Evolutionary conservation across 495 filamentous ascomycete species (phyloP), one percentile per base, ranked within the genome.

Genomic region (Tuber magnatum): DNA sequence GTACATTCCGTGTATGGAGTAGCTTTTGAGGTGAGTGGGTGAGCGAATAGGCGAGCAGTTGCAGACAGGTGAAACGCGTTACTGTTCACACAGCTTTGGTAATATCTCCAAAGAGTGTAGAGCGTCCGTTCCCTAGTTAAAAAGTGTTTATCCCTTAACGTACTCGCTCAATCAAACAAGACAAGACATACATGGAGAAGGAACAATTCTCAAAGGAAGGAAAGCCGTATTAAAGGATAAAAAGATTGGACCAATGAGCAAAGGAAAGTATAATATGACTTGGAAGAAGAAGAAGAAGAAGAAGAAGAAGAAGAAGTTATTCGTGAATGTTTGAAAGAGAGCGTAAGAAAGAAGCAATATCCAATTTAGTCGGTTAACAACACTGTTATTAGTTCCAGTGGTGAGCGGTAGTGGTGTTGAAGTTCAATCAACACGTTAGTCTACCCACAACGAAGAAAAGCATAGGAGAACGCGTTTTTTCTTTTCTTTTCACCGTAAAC

Each of bases 1-100:
- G 90, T 97, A 97, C 95, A 99, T 99, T 82, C 32, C 16, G 51
- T n/a, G 8, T 32, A n/a, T 61, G 51, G 8, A n/a, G 51, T n/a
- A 61, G 51, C 41, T n/a, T 44, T 48, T 35, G 68, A 22, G 70
- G 38, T 22, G n/a, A 39, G 22, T 38, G n/a, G 44, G 74, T 14
- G 20, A 18, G 38, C 6, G 41, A 72, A 38, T 10, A 35, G 28
- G 28, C 28, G 69, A 7, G 69, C 51, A 32, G 51, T 14, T 28
- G 51, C 10, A 24, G n/a, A 9, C 9, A 61, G 51, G n/a, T 61
- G n/a, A 65, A 65, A 65, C 56, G 56, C 32, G 56, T 65, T 65
- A 28, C 32, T 65, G 35, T 65, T 35, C 12, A 65, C 56, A 65
- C 56, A 65, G 35, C 51, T 61, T 14, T 28, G 51, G 51, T 28